phyloP scores from a whole-genome alignment of 176 grass and related monocot genomes.

The Hsuehochloa calcarea region DNA sequence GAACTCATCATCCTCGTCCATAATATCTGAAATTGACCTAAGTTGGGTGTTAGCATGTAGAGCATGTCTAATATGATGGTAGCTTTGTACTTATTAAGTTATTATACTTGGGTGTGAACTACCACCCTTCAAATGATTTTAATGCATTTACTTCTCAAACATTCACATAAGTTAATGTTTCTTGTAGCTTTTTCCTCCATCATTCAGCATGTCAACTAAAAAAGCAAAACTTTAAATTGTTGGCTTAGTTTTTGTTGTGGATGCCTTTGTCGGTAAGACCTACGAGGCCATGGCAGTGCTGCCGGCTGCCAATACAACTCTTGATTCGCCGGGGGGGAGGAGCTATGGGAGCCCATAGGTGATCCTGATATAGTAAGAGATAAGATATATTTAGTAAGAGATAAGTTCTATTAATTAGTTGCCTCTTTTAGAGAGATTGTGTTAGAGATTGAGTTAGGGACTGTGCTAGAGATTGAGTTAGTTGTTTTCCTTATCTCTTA shows the following conservation, averaged over 20 bases:
- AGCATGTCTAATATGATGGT: conserved; percentile 11
- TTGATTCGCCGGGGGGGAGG: too few species aligned
- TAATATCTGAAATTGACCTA: conserved; percentile 8
- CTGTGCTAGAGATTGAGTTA: too few species aligned
- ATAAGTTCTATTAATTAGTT: too few species aligned
- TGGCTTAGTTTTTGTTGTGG: not conserved
- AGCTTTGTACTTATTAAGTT: conserved; percentile 11
- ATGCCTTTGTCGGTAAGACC: too few species aligned
- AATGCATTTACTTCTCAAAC: conserved; percentile 7
- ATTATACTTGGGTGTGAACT: not conserved
- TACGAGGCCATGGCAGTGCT: too few species aligned
- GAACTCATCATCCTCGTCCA: not conserved
- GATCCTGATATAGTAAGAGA: too few species aligned
- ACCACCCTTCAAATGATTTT: not conserved
- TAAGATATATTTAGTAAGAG: too few species aligned
- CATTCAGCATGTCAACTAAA: not conserved
- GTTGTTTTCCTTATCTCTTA: too few species aligned
- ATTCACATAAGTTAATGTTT: not conserved
- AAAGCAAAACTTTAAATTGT: not conserved
- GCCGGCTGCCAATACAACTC: too few species aligned
- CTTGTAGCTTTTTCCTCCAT: not conserved
- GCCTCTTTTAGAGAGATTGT: too few species aligned
- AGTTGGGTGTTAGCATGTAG: not conserved
- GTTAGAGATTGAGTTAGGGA: too few species aligned
- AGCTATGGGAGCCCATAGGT: too few species aligned